Base-by-base conservation (phyloP, 2,329 filamentous ascomycete species). In the Neofusicoccum kwambonambiense region DNA sequence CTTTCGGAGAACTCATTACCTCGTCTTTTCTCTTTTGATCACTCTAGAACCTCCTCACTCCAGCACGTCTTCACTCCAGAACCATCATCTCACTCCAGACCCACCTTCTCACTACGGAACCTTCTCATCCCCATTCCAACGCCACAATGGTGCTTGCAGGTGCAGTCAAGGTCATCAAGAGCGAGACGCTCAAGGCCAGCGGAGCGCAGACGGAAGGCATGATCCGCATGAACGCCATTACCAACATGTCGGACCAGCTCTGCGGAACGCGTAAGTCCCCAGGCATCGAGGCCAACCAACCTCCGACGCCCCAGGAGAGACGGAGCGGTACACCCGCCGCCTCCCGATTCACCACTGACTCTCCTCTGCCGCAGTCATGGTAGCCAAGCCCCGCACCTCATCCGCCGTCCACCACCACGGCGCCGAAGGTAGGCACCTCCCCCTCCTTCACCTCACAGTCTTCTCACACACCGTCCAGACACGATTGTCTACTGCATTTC, bases 321-420 rank as follows among this genome's bases (percentile, higher is more conserved):
- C 1, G 27, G 27, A 47, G 5, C 45, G 1, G 19, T 12, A 6
- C 17, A 19, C 17, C 17, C 35, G 7, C 4, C 31, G 4, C 22
- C 22, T 22, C 22, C 0, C 3, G 22, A 22, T 22, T 17, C 11
- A 12, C 27, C 2, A n/a, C 49, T 54, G 27, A 63, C 50, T 17
- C 17, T 34, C 12, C 35, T 37, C n/a, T 45, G 35, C 27, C 50
- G 3, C n/a, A 86, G 85, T 90, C 9, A 82, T 90, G 76, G 84
- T 87, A 44, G 85, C 88, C 2, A 85, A 86, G 68, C 87, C 89
- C 6, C 83, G 85, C 61, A 86, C 86, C 34, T 77, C 82, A 2
- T 87, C 87, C 0, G 83, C 85, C 5, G 81, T 92, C 22, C 88
- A 89, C 68, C 89, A 92, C 70, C 88, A 91, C 70, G 89, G 88